Conservation (phyloP, 202 grass and related monocot species). For the Cymbopogon flexuosus region DNA sequence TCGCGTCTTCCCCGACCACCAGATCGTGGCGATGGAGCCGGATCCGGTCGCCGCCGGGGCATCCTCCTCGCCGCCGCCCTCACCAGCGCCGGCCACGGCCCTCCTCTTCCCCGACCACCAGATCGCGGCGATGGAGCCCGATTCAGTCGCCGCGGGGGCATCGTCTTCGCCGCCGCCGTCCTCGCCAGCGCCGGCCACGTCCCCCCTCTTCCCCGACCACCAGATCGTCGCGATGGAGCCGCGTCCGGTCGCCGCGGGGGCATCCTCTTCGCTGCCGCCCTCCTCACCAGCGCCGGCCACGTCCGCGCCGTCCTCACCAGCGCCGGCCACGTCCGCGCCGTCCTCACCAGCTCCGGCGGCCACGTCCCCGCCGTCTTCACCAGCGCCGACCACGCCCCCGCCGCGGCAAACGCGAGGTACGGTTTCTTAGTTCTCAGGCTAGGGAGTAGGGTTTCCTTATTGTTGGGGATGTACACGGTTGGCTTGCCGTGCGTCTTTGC, state of each 20-base stretch:
- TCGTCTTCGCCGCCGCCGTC: background rate
- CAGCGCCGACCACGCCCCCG: background rate
- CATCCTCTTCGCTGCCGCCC: no score
- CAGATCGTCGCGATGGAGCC: no score
- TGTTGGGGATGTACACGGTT: background rate
- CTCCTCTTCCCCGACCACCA: background rate
- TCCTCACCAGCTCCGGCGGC: background rate
- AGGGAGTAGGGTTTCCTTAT: background rate
- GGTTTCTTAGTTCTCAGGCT: background rate
- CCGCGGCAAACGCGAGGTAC: slow-evolving; percentile 25
- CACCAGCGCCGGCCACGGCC: background rate
- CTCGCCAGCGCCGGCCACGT: background rate
- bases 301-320: background rate
- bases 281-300: no score
- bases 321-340: no score
- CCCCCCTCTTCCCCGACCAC: no score
- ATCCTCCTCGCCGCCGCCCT: background rate
- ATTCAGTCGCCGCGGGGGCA: slow-evolving; percentile 4
- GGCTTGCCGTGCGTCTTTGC: background rate
- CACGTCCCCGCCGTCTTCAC: background rate
- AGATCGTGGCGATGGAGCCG: slow-evolving; percentile 31
- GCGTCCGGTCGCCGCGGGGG: no score
- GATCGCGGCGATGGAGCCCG: slow-evolving; percentile 30
- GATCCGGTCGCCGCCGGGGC: slow-evolving; percentile 10
- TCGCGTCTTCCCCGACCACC: background rate